These are phyloP conservation scores for Salvia splendens DNA, from an alignment of 257 asterid species.

Conservation along the genomic window DNA sequence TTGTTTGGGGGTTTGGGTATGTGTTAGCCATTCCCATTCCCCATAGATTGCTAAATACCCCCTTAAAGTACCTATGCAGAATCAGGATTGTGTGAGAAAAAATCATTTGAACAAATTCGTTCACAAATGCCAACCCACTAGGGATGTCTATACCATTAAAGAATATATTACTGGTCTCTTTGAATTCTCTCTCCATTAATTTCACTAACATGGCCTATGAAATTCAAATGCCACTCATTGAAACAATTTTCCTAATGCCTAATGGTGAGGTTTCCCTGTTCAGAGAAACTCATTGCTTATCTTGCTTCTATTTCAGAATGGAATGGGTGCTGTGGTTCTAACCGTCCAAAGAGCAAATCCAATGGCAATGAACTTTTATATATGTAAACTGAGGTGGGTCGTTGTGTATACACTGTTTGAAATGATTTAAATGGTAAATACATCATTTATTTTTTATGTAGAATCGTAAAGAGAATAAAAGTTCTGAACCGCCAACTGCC, in stretches of 20 bases:
- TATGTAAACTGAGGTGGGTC: conserved; percentile 56
- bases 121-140: background rate
- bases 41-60: background rate
- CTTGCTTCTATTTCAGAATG: conserved; percentile 46
- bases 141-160: conserved; percentile 5
- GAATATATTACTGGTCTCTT: conserved; percentile 8
- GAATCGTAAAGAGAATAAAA: conserved; percentile 3
- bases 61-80: conserved; percentile 5
- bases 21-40: background rate
- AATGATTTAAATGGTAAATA: conserved; percentile 16
- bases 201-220: conserved; percentile 15
- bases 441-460: background rate
- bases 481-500: background rate
- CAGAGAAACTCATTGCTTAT: conserved; percentile 24
- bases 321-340: conserved; percentile 83
- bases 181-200: conserved; percentile 13
- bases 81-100: conserved; percentile 13
- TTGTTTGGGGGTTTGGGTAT: background rate
- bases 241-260: conserved; percentile 9
- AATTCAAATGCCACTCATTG: conserved; percentile 26
- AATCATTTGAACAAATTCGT: background rate
- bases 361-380: conserved; percentile 73
- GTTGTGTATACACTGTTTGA: conserved; percentile 11
- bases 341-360: conserved; percentile 82
- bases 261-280: conserved; percentile 20